A percentile compares a stretch with the other conserved stretches of the same genome.
These are phyloP conservation scores for Podochytrium sp. DNA, from an alignment of 192 early-diverging fungal species.

Conservation along the genomic window DNA sequence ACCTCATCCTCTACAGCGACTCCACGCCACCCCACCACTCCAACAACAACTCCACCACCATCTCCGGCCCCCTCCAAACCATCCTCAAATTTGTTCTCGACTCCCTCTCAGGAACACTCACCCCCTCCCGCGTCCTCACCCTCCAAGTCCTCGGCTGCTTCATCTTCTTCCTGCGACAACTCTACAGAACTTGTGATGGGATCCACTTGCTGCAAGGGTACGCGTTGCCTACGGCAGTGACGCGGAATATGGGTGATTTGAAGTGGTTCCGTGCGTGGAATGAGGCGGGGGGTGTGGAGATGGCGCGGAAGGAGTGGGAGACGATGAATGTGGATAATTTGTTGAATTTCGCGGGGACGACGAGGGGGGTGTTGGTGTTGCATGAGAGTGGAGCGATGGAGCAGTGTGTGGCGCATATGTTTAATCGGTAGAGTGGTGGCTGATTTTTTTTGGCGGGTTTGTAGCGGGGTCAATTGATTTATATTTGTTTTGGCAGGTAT, in stretches of 20 bases:
- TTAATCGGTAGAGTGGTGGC: constrained; percentile 34
- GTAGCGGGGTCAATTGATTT: neutral
- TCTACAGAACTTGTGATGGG: constrained; percentile 55
- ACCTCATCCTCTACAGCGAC: constrained; percentile 30
- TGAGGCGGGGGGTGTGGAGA: neutral
- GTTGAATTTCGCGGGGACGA: constrained; percentile 55
- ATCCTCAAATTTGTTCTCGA: constrained; percentile 36
- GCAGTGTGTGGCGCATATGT: constrained; percentile 52
- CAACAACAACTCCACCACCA: constrained; percentile 8
- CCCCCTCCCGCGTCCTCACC: neutral
- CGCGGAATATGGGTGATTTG: constrained; percentile 24
- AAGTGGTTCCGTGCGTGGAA: constrained; percentile 1
- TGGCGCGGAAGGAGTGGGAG: constrained; percentile 40
- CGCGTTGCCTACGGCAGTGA: constrained; percentile 39
- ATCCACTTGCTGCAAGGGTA: constrained; percentile 38
- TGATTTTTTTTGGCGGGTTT: neutral
- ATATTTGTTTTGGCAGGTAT: constrained; percentile 41
- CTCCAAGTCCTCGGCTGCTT: constrained; percentile 38
- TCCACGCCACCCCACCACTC: constrained; percentile 9
- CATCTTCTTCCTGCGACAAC: constrained; percentile 54
- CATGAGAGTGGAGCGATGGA: constrained; percentile 49
- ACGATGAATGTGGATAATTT: constrained; percentile 51
- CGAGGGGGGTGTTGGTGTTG: constrained; percentile 51
- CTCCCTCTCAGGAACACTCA: neutral
- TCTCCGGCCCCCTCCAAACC: constrained; percentile 18